Evolutionary conservation across 148 eudicot species (phyloP).

Genomic region (Spergularia marina): DNA sequence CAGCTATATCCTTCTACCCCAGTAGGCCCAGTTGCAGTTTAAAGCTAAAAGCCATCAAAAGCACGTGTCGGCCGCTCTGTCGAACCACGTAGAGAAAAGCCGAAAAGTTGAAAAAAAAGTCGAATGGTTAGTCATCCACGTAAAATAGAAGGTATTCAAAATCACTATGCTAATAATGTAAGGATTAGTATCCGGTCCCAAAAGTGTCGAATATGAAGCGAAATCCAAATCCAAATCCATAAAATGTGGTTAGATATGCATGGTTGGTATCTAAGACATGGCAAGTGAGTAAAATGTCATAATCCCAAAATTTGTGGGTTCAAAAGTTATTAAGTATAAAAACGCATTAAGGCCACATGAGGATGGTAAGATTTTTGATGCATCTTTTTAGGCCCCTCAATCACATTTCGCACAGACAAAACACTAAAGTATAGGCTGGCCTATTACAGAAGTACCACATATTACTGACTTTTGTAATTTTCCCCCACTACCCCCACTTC

Average conservation of each 20-base stretch:
- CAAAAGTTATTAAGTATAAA: neutral
- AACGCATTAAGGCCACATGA: conserved; percentile 20
- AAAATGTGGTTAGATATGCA: neutral
- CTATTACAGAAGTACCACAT: conserved; percentile 7
- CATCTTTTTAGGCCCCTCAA: conserved; percentile 21
- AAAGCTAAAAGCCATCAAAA: neutral
- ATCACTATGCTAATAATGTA: conserved; percentile 1
- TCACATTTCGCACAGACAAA: neutral
- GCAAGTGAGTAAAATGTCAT: conserved; percentile 1
- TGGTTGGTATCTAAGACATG: neutral
- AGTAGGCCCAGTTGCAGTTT: neutral
- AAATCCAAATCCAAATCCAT: neutral
- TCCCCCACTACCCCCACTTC: neutral
- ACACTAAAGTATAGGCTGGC: conserved; percentile 3
- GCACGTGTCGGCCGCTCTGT: neutral
- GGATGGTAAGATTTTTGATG: conserved; percentile 9
- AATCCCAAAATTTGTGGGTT: conserved; percentile 13
- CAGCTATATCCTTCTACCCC: neutral
- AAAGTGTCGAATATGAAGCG: neutral
- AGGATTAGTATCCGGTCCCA: neutral
- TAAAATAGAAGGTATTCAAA: conserved; percentile 18
- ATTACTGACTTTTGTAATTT: neutral
- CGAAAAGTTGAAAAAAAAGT: neutral
- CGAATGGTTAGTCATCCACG: neutral
- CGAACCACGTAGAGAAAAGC: neutral